These are phyloP conservation scores for Trametes cingulata DNA, from an alignment of 768 basidiomycete species.

Conservation along the genomic window DNA sequence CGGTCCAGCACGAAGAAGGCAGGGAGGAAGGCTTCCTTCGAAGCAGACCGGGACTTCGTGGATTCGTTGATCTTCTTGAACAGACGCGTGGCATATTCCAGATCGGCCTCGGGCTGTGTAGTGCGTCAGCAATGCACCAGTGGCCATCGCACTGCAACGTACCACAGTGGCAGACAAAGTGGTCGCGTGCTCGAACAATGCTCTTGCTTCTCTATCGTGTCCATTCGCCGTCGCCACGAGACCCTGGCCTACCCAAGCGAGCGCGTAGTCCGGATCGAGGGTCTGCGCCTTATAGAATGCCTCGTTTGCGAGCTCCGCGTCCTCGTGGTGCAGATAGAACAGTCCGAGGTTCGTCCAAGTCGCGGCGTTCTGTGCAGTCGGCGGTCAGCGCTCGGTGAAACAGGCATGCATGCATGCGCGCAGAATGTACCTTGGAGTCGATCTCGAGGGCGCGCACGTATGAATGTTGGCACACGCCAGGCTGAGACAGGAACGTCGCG, in stretches of 20 bases:
- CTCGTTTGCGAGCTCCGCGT: conserved; percentile 81
- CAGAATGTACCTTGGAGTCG: conserved; percentile 69
- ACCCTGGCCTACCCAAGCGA: conserved; percentile 91
- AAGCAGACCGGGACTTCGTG: conserved; percentile 18
- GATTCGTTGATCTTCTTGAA: conserved; percentile 45
- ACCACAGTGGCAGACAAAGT: conserved; percentile 59
- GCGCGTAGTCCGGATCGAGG: conserved; percentile 85
- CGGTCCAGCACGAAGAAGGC: conserved; percentile 82
- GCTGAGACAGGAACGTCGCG: conserved; percentile 62
- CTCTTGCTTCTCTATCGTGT: conserved; percentile 59
- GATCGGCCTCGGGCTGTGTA: conserved; percentile 74
- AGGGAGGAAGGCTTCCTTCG: conserved; percentile 59
- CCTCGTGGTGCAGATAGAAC: conserved; percentile 77
- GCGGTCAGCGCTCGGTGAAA: neutral
- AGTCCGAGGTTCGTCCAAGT: conserved; percentile 90
- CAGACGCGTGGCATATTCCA: conserved; percentile 66
- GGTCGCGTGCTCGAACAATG: conserved; percentile 75
- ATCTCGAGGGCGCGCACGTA: conserved; percentile 88
- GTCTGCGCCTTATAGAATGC: conserved; percentile 87
- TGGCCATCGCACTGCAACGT: conserved; percentile 30
- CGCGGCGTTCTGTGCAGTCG: conserved; percentile 54
- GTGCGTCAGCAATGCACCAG: conserved; percentile 13
- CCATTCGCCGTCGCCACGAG: conserved; percentile 63
- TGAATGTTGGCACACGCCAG: conserved; percentile 84
- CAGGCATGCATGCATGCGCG: neutral